phyloP scores from a whole-genome alignment of 768 basidiomycete species.

The Boletellus sp. region DNA sequence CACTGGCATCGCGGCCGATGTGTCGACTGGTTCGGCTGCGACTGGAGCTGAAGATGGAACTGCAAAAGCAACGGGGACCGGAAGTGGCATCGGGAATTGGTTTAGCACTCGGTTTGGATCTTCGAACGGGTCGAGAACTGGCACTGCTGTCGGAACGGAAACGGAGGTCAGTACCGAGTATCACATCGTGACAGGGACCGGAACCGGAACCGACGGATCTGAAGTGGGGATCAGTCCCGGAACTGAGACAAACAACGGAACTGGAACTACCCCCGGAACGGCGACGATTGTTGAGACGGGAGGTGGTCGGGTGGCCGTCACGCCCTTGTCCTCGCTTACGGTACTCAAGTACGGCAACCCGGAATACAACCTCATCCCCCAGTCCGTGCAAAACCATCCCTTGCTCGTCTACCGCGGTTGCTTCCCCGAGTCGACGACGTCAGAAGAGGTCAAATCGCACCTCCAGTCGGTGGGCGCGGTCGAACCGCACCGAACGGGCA shows the following conservation, averaged over 20 bases:
- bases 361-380: slow-evolving; percentile 29
- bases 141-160: not conserved
- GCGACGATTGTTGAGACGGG: not conserved
- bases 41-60: not conserved
- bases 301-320: slow-evolving; percentile 3
- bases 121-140: not conserved
- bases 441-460: slow-evolving; percentile 33
- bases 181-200: not conserved
- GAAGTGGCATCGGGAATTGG: not conserved
- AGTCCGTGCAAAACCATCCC: slow-evolving; percentile 34
- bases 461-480: slow-evolving; percentile 32
- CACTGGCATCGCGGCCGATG: not conserved
- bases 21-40: not conserved
- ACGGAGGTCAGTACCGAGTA: not conserved
- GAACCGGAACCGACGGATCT: not conserved
- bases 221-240: not conserved
- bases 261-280: not conserved
- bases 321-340: slow-evolving; percentile 23
- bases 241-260: not conserved
- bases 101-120: too few relatives aligned
- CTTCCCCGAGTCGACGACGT: slow-evolving; percentile 22
- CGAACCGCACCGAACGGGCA: slow-evolving; percentile 40
- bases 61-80: not conserved
- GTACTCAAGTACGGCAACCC: slow-evolving; percentile 33
- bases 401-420: slow-evolving; percentile 37